Percentiles rank a stretch among this genome's conserved stretches.
These are phyloP conservation scores for Meyerozyma athensensis DNA, from an alignment of 1,139 yeast species.

Conservation along the genomic window DNA sequence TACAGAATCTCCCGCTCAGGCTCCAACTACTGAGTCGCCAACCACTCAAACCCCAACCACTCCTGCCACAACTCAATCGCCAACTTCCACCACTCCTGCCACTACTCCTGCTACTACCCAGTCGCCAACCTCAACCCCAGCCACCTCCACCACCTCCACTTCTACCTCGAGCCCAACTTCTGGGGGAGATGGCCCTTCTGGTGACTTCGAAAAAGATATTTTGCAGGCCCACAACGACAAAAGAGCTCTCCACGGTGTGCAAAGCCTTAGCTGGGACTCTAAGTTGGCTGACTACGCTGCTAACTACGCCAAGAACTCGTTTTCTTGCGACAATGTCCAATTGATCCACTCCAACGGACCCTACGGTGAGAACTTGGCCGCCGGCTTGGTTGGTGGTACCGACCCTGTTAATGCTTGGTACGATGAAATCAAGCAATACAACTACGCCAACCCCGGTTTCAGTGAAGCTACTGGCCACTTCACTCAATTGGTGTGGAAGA, in stretches of 20 bases:
- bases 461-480: constrained; percentile 54
- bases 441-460: constrained; percentile 42
- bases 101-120: constrained; percentile 12
- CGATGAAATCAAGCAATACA: constrained; percentile 50
- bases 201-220: constrained; percentile 28
- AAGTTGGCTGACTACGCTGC: constrained; percentile 45
- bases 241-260: constrained; percentile 52
- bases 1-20: constrained; percentile 5
- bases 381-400: constrained; percentile 43
- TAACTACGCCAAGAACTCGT: constrained; percentile 36
- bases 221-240: constrained; percentile 47
- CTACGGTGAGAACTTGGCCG: constrained; percentile 61
- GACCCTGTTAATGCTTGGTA: constrained; percentile 65
- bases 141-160: constrained; percentile 18
- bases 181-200: constrained; percentile 11
- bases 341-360: constrained; percentile 47
- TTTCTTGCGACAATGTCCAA: constrained; percentile 51
- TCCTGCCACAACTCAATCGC: constrained; percentile 14
- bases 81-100: constrained; percentile 13
- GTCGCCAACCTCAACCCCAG: constrained; percentile 16
- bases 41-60: constrained; percentile 12
- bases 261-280: constrained; percentile 44
- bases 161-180: constrained; percentile 19
- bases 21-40: constrained; percentile 1
- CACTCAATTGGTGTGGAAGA: constrained; percentile 67